Evolutionary conservation across 257 asterid species (phyloP).

Genomic region (Penstemon davidsonii): DNA sequence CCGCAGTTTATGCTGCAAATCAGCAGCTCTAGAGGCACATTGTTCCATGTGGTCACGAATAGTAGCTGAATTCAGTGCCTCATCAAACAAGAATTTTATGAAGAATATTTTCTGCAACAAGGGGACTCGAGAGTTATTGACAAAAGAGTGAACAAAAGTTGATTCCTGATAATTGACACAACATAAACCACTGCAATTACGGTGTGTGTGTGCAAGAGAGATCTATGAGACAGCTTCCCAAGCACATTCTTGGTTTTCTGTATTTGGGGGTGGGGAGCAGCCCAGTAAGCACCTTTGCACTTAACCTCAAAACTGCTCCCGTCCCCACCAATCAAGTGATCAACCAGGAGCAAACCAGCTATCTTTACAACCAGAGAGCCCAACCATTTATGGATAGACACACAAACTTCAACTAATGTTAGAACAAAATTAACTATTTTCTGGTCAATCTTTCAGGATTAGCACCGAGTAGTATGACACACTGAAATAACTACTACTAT

Average conservation of each 20-base stretch:
- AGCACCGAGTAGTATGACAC: too few species aligned
- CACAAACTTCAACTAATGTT: too few species aligned
- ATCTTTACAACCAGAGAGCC: too few species aligned
- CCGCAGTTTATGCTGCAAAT: slow-evolving; percentile 75
- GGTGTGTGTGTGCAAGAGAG: not conserved
- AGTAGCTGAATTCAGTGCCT: slow-evolving; percentile 63
- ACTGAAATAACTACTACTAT: too few species aligned
- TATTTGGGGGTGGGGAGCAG: not conserved
- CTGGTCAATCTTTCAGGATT: too few species aligned
- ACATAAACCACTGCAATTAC: not conserved
- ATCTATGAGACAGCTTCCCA: slow-evolving; percentile 9
- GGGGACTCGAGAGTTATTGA: slow-evolving; percentile 23
- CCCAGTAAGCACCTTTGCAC: too few species aligned
- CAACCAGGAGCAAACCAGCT: too few species aligned
- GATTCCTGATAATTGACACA: slow-evolving; percentile 3
- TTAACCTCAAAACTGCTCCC: too few species aligned
- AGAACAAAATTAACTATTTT: too few species aligned
- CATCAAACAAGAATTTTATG: slow-evolving; percentile 85
- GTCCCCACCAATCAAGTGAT: too few species aligned
- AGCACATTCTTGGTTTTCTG: not conserved
- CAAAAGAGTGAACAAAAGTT: slow-evolving; percentile 19
- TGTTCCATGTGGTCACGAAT: slow-evolving; percentile 78
- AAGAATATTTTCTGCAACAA: slow-evolving; percentile 78
- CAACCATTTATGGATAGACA: too few species aligned
- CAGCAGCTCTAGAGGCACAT: slow-evolving; percentile 57